These are phyloP conservation scores for Xylaria polymorpha DNA, from an alignment of 2,329 filamentous ascomycete species.

Conservation along the genomic window DNA sequence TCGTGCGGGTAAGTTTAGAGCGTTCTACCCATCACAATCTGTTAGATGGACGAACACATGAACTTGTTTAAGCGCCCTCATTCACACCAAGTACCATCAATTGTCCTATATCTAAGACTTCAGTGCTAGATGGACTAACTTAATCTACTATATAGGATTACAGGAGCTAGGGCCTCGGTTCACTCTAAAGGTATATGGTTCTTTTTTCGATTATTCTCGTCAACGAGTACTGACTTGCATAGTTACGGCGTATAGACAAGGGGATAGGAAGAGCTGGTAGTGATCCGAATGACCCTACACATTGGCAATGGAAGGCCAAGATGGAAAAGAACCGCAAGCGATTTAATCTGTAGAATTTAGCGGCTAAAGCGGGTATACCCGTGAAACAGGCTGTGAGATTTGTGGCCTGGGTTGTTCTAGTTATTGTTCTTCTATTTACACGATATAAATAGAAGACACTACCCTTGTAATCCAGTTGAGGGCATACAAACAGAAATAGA, in stretches of 20 bases:
- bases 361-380: neutral
- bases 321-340: constrained; percentile 93
- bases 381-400: neutral
- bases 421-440: neutral
- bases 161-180: constrained; percentile 86
- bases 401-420: neutral
- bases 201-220: neutral
- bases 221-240: constrained; percentile 17
- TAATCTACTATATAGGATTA: constrained; percentile 63
- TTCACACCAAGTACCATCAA: neutral
- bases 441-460: neutral
- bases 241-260: constrained; percentile 77
- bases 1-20: constrained; percentile 61
- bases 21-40: neutral
- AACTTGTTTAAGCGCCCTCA: neutral
- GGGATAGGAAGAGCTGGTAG: constrained; percentile 79
- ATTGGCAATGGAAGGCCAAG: constrained; percentile 96
- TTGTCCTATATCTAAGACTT: neutral
- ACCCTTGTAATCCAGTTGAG: too few relatives aligned
- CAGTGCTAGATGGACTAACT: constrained; percentile 28
- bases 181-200: constrained; percentile 81
- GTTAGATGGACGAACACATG: neutral
- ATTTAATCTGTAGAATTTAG: constrained; percentile 79
- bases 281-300: constrained; percentile 77
- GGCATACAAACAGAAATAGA: too few relatives aligned